These are phyloP conservation scores for Aureoboletus auriporus DNA, from an alignment of 768 basidiomycete genomes.

Conservation along the genomic window DNA sequence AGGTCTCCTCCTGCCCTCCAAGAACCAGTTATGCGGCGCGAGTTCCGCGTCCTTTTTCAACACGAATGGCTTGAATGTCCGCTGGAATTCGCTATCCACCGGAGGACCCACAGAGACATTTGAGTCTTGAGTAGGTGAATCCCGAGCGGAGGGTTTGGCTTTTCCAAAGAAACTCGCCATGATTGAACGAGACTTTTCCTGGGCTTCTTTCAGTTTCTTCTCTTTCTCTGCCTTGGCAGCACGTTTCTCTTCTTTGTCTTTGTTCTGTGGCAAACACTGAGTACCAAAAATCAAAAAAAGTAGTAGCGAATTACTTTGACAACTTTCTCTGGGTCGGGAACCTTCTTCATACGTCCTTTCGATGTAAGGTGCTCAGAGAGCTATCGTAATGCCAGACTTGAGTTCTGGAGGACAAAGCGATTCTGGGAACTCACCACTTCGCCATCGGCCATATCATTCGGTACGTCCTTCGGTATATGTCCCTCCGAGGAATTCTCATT, in stretches of 20 bases:
- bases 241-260: constrained; percentile 64
- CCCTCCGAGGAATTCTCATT: constrained; percentile 16
- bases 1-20: constrained; percentile 29
- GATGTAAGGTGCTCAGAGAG: constrained; percentile 25
- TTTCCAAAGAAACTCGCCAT: constrained; percentile 81
- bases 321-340: constrained; percentile 51
- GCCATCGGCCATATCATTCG: constrained; percentile 36
- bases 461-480: constrained; percentile 23
- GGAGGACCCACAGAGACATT: constrained; percentile 32
- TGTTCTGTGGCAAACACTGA: constrained; percentile 45
- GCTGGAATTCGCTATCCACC: constrained; percentile 62
- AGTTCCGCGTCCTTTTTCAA: constrained; percentile 70
- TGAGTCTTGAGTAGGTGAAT: constrained; percentile 23
- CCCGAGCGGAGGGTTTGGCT: constrained; percentile 34
- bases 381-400: constrained; percentile 6
- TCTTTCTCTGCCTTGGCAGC: constrained; percentile 67
- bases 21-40: constrained; percentile 73
- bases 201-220: constrained; percentile 65
- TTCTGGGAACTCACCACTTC: constrained; percentile 31
- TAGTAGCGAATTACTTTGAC: constrained; percentile 20
- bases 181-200: constrained; percentile 67
- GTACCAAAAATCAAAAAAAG: not conserved
- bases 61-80: constrained; percentile 73
- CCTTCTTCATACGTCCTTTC: constrained; percentile 46
- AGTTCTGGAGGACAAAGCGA: not conserved